Base-by-base conservation (phyloP, 371 early-diverging fungal genomes). In the Apophysomyces ossiformis region DNA sequence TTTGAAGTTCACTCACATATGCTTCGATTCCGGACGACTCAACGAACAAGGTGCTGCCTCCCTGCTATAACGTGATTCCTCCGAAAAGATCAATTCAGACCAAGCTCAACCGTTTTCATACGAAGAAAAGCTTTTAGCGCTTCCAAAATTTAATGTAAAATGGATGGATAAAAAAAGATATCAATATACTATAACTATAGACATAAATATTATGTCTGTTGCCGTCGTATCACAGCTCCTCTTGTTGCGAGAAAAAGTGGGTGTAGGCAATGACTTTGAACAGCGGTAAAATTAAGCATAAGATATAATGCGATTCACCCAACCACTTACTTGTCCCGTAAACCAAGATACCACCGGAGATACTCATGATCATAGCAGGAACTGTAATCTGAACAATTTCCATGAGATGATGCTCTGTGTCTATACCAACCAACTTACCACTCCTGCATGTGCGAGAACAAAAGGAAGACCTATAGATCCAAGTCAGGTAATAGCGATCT, bases 331-430 rank as follows among this genome's bases (percentile, higher is more conserved):
- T 95, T 41, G 95, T 95, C 38, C 87, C 89, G 68, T 96, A 96
- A 36, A 96, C 92, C 69, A 96, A 73, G 16, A 93, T 61, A 36
- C 97, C 97, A 39, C 97, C 97, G 13, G 83, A 60, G 47, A 95
- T 84, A 78, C 94, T 94, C 88, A 96, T 90, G 13, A 88, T 66
- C 94, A 95, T 95, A 4, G 97, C 95, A 15, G 89, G 88, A 43
- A 77, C 71, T 41, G 87, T 89, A 63, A 86, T 93, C 89, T 83
- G 83, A 0, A 65, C 3, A 56, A 71, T 60, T 26, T 1, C 69
- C 63, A 50, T 41, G 16, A 36, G 41, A 21, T 41, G 1, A 56
- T 8, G 2, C 9, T 67, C 18, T 37, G 5, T 5, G 41, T 13
- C 37, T 57, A 21, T 15, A 4, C 16, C 6, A 37, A 32, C 32